Evolutionary conservation across 2,329 filamentous ascomycete species (phyloP).

Genomic region (Rhinocladiella similis): DNA sequence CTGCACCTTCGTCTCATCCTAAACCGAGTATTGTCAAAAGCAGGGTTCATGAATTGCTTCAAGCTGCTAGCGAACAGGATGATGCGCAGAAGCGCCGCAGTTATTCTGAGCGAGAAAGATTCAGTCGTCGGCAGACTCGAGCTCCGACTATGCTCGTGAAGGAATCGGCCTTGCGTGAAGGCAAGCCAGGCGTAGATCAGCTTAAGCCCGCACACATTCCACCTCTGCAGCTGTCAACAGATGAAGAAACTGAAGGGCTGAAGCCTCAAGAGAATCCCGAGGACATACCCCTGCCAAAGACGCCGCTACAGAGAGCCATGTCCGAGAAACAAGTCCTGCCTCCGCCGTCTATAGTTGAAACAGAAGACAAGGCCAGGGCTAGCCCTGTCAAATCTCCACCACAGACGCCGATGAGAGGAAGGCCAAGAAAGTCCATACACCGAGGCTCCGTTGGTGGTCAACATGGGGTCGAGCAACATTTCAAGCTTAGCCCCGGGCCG

Average conservation of each 20-base stretch:
- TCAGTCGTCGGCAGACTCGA: conserved; percentile 15
- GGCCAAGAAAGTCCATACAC: conserved; percentile 20
- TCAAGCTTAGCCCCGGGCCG: conserved; percentile 21
- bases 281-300: conserved; percentile 7
- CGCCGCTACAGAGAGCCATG: conserved; percentile 21
- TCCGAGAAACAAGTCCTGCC: conserved; percentile 23
- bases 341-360: conserved; percentile 4
- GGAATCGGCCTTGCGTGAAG: conserved; percentile 7
- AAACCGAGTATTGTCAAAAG: conserved; percentile 22
- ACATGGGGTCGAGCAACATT: conserved; percentile 22
- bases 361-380: conserved; percentile 1
- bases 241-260: conserved; percentile 10
- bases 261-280: not conserved
- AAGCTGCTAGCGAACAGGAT: conserved; percentile 22
- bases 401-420: conserved; percentile 18
- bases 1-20: conserved; percentile 1
- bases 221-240: conserved; percentile 4
- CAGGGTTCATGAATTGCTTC: conserved; percentile 23
- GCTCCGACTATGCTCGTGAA: conserved; percentile 7
- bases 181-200: conserved; percentile 5
- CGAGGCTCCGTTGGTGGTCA: conserved; percentile 15
- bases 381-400: conserved; percentile 15
- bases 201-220: conserved; percentile 8
- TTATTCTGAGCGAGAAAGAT: conserved; percentile 13
- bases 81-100: conserved; percentile 15